Percentiles rank a stretch among this genome's conserved stretches.
phyloP scores from a whole-genome alignment of 2,329 filamentous ascomycete genomes.

The Drechslerella stenobrocha region DNA sequence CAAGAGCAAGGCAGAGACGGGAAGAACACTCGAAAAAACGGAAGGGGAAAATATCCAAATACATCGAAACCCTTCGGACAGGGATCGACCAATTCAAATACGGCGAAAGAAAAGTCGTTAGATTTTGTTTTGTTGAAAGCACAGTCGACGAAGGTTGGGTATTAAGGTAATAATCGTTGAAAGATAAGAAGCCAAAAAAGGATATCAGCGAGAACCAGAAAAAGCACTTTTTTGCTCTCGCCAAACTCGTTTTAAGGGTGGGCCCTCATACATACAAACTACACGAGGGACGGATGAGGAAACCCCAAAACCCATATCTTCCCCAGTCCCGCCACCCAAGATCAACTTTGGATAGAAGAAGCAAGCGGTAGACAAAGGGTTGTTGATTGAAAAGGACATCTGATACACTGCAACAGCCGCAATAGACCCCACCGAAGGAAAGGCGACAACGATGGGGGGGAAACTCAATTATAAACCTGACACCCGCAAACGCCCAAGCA shows the following conservation, averaged over 20 bases:
- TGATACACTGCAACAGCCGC: neutral
- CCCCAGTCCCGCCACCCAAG: constrained; percentile 9
- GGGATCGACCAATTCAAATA: neutral
- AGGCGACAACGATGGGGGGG: constrained; percentile 6
- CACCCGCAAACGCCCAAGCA: constrained; percentile 16
- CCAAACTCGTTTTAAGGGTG: constrained; percentile 5
- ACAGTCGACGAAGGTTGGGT: constrained; percentile 24
- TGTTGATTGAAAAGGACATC: neutral
- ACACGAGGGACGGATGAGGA: neutral
- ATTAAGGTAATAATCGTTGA: constrained; percentile 16
- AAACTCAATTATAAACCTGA: constrained; percentile 15
- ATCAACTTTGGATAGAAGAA: constrained; percentile 6
- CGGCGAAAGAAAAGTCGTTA: constrained; percentile 35
- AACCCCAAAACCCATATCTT: neutral
- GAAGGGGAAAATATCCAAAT: no score
- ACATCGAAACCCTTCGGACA: neutral
- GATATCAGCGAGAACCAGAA: constrained; percentile 54
- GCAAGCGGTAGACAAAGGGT: neutral
- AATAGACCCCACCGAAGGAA: constrained; percentile 10
- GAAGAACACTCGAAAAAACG: neutral
- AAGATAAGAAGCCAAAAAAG: constrained; percentile 3
- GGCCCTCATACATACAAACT: neutral
- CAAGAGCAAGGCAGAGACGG: neutral
- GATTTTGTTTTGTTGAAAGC: constrained; percentile 18
- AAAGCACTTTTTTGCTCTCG: constrained; percentile 50